Base-by-base conservation (phyloP, 495 filamentous ascomycete species). In the Recurvomyces mirabilis region DNA sequence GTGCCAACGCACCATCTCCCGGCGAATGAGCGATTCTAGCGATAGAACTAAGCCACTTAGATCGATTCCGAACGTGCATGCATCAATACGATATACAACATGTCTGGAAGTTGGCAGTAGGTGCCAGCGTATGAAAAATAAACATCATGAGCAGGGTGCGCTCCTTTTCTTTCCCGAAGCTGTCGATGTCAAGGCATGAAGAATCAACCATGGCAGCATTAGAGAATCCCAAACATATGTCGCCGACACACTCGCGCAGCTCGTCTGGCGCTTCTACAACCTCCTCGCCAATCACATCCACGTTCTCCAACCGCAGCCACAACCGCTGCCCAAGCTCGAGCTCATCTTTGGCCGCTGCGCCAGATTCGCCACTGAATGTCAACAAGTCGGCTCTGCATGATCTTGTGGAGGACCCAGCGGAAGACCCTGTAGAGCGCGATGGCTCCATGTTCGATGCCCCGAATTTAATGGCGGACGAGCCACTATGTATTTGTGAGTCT, bases 261-360 rank as follows among this genome's bases (percentile, higher is more conserved):
- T 53, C 49, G 15, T 55, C 73, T 17, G 74, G 70, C 26, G 68
- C 70, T 21, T 81, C 79, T 9, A 76, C 75, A 47, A 51, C 69
- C 33, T 68, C 75, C 13, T 75, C 76, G 22, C 77, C 78, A 13
- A 63, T 74, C 31, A 75, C 76, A 24, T 74, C 78, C 22, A 75
- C 72, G 17, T 79, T 79, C 50, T 76, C 74, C 10, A 51, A 47
- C 28, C 72, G 69, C 40, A 67, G 68, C 20, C 73, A 78, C 53
- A 55, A 68, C 26, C 65, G 76, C 54, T 78, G 66, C 49, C 70
- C 78, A 1, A 81, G 78, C 60, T 79, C 78, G 5, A 71, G 62
- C 38, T 81, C 78, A 1, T 80, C 78, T 12, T 57, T 79, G 13
- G 69, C 73, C 25, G 75, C 74, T 4, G 69, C 70, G 1, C 68